These are phyloP conservation scores for Phytopythium oedochilum DNA, from an alignment of 352 stramenopile genomes.

Conservation along the genomic window DNA sequence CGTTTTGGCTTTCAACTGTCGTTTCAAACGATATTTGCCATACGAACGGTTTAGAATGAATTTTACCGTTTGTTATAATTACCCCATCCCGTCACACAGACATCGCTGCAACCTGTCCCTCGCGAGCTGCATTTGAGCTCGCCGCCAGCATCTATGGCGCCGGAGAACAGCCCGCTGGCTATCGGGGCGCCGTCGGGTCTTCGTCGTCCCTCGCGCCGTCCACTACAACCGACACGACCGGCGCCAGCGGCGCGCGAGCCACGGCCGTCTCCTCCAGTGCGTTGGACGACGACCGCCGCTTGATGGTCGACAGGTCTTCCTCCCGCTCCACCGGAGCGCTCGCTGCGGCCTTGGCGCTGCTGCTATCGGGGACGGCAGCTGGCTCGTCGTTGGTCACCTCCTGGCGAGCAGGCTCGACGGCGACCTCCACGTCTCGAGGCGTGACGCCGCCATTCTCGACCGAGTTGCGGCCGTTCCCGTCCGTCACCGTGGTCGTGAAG, in stretches of 20 bases:
- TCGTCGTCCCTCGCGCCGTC: not conserved
- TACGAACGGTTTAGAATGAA: too few relatives aligned
- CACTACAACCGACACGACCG: not conserved
- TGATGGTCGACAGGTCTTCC: constrained; percentile 5
- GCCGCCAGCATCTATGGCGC: not conserved
- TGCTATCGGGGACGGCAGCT: not conserved
- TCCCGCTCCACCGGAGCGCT: not conserved
- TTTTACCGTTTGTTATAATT: too few relatives aligned
- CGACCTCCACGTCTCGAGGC: not conserved
- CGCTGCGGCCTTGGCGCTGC: not conserved
- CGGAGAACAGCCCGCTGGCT: not conserved
- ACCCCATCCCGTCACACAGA: too few relatives aligned
- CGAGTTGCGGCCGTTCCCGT: not conserved
- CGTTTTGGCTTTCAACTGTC: too few relatives aligned
- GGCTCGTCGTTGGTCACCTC: not conserved
- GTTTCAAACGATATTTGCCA: too few relatives aligned
- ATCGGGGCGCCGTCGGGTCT: not conserved
- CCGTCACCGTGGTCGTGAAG: not conserved
- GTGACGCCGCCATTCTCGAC: not conserved
- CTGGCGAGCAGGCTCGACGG: not conserved
- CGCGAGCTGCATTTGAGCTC: too few relatives aligned
- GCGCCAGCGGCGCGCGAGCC: constrained; percentile 1
- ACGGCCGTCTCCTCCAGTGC: constrained; percentile 2
- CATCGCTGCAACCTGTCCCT: too few relatives aligned
- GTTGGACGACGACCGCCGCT: constrained; percentile 1